phyloP scores from a whole-genome alignment of 768 basidiomycete species.

The Russula brevipes region DNA sequence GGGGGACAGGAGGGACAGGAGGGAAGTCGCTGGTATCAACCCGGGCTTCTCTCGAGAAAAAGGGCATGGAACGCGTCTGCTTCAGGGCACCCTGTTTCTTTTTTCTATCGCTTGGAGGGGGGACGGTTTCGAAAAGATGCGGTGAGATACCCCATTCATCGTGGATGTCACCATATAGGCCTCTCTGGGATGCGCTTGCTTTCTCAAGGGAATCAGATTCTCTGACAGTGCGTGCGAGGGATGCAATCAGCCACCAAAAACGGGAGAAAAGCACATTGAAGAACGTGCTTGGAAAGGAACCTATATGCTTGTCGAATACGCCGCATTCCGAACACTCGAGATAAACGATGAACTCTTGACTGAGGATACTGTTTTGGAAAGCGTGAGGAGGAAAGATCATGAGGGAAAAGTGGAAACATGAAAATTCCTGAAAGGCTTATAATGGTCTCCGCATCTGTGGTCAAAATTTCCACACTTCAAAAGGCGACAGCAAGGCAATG shows the following conservation, averaged over 20 bases:
- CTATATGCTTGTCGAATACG: constrained; percentile 11
- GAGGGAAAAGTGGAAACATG: background rate
- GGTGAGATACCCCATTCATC: constrained; percentile 13
- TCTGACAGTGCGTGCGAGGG: background rate
- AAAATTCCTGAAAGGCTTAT: background rate
- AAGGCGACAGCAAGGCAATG: background rate
- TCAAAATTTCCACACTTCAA: background rate
- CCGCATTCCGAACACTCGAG: background rate
- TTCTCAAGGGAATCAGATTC: constrained; percentile 1
- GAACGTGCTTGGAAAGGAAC: constrained; percentile 7
- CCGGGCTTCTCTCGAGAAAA: background rate
- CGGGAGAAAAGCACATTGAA: background rate
- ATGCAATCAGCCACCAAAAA: background rate
- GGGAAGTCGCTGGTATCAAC: background rate
- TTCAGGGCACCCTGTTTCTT: background rate
- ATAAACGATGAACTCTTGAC: background rate
- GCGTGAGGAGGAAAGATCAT: background rate
- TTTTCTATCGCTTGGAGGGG: background rate
- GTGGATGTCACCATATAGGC: background rate
- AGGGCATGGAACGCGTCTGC: constrained; percentile 13
- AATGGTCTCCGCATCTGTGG: constrained; percentile 3
- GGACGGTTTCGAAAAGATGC: background rate
- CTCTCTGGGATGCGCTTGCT: background rate
- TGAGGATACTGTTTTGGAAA: background rate
- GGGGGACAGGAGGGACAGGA: no score